phyloP scores from a whole-genome alignment of 2,329 filamentous ascomycete species.

The Xylaria digitata region DNA sequence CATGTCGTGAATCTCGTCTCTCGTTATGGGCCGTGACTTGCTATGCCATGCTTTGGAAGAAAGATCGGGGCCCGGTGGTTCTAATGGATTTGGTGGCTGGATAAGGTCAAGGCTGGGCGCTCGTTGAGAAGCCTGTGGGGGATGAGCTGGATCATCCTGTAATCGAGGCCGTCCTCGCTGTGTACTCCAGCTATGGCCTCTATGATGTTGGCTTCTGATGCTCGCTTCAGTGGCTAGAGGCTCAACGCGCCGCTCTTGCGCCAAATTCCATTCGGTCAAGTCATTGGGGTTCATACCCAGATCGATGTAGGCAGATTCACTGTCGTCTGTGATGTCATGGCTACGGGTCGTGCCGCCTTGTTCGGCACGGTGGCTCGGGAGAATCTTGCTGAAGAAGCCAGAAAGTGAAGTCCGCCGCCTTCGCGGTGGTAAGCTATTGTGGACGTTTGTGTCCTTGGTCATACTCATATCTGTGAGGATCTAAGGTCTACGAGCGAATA shows the following conservation, averaged over 20 bases:
- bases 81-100: slow-evolving; percentile 2
- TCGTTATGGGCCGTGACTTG: slow-evolving; percentile 33
- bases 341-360: slow-evolving; percentile 60
- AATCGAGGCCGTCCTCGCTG: slow-evolving; percentile 36
- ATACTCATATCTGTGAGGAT: slow-evolving; percentile 33
- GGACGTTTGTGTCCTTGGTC: slow-evolving; percentile 24
- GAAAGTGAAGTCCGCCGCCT: slow-evolving; percentile 51
- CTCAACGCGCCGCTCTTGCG: slow-evolving; percentile 36
- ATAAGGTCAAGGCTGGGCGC: slow-evolving; percentile 13
- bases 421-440: slow-evolving; percentile 17
- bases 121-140: slow-evolving; percentile 9
- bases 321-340: slow-evolving; percentile 37
- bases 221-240: slow-evolving; percentile 1
- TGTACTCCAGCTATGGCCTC: slow-evolving; percentile 33
- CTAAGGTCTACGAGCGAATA: slow-evolving; percentile 8
- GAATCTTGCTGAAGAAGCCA: slow-evolving; percentile 58
- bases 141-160: slow-evolving; percentile 33
- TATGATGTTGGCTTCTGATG: slow-evolving; percentile 22
- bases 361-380: slow-evolving; percentile 63
- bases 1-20: slow-evolving; percentile 38
- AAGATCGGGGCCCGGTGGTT: neutral
- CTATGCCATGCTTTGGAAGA: slow-evolving; percentile 1
- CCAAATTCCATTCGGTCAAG: slow-evolving; percentile 47
- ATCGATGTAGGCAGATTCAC: slow-evolving; percentile 43
- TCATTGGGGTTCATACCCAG: slow-evolving; percentile 43